Base-by-base conservation (phyloP, 345 rosid species). In the Isatis tinctoria region DNA sequence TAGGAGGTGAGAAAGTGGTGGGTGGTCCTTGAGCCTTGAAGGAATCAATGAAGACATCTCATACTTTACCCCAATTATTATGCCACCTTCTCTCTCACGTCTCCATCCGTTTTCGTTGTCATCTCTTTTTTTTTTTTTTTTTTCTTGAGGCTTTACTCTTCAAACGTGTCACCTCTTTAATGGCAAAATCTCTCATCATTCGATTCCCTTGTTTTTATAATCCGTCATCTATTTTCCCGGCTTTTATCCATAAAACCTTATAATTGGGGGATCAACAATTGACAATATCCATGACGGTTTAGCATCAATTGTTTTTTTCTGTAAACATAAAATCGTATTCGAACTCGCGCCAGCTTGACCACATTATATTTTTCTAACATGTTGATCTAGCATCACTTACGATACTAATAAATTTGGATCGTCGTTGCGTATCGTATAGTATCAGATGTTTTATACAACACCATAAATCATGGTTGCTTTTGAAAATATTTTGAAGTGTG, bases 11-110 rank as follows among this genome's bases (percentile, higher is more conserved):
- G 74, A 35, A 75, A 67, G 74, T 75, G 79, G 70, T 74, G 63
- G 60, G 79, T 76, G 79, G 79, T 76, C 79, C 79, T 69, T 54
- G 37, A 76, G 74, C 70, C 79, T 69, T 76, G 79, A 76, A 76
- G 70, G 75, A 76, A 76, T 76, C 79, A 76, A 76, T 62, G 70
- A 76, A 76, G 75, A 76, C 79, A 76, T 69, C 70, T 69, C 75
- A 63, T 48, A 76, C 52, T 61, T 75, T 58, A 61, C 74, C 67
- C 76, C 67, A 71, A 65, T 77, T 70, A 77, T 77, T 71, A 70
- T 70, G 67, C 80, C 76, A 77, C 72, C 73, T 58, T 59, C 80
- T 65, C 80, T 65, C 80, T 65, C 80, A 77, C 75, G 80, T 70
- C 80, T 77, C 76, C 56, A 71, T 77, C 80, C 57, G 3, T 65